These are phyloP conservation scores for Trametes gibbosa DNA, from an alignment of 768 basidiomycete species.

Conservation along the genomic window DNA sequence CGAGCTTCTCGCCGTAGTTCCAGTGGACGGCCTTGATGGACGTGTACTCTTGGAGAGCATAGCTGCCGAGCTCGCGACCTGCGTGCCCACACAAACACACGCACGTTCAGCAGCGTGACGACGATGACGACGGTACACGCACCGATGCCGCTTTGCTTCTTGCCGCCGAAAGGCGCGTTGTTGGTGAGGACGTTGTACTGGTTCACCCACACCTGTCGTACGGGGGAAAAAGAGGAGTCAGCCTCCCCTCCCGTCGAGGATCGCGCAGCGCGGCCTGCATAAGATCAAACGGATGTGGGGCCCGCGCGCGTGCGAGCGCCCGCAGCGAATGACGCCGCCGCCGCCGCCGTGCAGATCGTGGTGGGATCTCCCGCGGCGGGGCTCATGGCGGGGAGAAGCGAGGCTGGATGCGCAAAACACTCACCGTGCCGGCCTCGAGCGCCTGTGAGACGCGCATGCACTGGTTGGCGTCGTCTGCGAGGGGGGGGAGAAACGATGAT, in stretches of 20 bases:
- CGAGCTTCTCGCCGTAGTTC: conserved; percentile 80
- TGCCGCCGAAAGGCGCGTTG: conserved; percentile 94
- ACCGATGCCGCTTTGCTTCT: conserved; percentile 90
- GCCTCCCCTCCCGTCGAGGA: no score
- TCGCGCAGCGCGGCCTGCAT: not conserved
- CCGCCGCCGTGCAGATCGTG: conserved; percentile 3
- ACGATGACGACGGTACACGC: conserved; percentile 22
- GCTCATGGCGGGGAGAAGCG: not conserved
- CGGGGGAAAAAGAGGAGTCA: not conserved
- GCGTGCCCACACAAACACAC: conserved; percentile 3
- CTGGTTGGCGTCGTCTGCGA: conserved; percentile 74
- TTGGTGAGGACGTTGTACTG: conserved; percentile 81
- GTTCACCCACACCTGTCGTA: conserved; percentile 84
- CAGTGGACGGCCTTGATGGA: conserved; percentile 82
- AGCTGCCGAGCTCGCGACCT: conserved; percentile 87
- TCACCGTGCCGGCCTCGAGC: conserved; percentile 85
- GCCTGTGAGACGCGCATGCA: conserved; percentile 86
- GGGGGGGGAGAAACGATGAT: conserved; percentile 15
- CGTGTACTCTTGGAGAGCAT: conserved; percentile 82
- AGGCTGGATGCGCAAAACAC: conserved; percentile 22
- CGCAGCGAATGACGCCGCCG: not conserved
- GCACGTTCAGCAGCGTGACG: conserved; percentile 3
- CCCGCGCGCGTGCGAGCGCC: no score
- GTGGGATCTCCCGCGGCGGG: not conserved
- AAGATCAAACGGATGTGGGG: not conserved